phyloP scores from a whole-genome alignment of 2,329 filamentous ascomycete genomes.

The Dendryphion nanum region DNA sequence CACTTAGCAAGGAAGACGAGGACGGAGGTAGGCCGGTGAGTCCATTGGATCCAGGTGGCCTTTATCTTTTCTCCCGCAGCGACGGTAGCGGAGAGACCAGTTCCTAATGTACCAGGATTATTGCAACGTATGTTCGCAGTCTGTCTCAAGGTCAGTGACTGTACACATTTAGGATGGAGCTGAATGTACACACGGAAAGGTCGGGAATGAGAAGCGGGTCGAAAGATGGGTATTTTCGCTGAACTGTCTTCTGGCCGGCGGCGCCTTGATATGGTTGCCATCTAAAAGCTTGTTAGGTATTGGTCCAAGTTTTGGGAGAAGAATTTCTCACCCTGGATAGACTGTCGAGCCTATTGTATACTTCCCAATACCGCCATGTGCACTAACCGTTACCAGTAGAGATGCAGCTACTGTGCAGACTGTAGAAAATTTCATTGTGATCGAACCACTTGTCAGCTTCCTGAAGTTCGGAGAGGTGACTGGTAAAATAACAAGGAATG shows the following conservation, averaged over 20 bases:
- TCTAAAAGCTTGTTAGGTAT: slow-evolving; percentile 8
- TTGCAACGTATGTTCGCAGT: slow-evolving; percentile 32
- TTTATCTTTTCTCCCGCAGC: slow-evolving; percentile 50
- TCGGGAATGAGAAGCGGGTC: slow-evolving; percentile 26
- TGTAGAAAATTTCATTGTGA: slow-evolving; percentile 23
- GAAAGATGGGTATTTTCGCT: slow-evolving; percentile 27
- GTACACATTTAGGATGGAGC: background rate
- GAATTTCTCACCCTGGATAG: slow-evolving; percentile 22
- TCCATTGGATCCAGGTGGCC: slow-evolving; percentile 57
- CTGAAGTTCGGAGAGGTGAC: too few species aligned
- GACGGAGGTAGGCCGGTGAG: slow-evolving; percentile 55
- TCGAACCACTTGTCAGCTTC: slow-evolving; percentile 1
- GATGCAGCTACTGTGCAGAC: slow-evolving; percentile 16
- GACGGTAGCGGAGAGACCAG: slow-evolving; percentile 44
- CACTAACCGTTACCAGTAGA: slow-evolving; percentile 18
- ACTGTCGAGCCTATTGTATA: slow-evolving; percentile 22
- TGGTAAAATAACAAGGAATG: too few species aligned
- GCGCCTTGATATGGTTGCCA: slow-evolving; percentile 30
- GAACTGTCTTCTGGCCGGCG: slow-evolving; percentile 23
- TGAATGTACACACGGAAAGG: slow-evolving; percentile 17
- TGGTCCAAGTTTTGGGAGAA: background rate
- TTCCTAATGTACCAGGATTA: slow-evolving; percentile 25
- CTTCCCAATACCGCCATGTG: slow-evolving; percentile 27
- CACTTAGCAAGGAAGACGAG: slow-evolving; percentile 56
- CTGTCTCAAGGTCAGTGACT: slow-evolving; percentile 8